phyloP scores from a whole-genome alignment of 2,329 filamentous ascomycete genomes.

The Microdochium bolleyi region DNA sequence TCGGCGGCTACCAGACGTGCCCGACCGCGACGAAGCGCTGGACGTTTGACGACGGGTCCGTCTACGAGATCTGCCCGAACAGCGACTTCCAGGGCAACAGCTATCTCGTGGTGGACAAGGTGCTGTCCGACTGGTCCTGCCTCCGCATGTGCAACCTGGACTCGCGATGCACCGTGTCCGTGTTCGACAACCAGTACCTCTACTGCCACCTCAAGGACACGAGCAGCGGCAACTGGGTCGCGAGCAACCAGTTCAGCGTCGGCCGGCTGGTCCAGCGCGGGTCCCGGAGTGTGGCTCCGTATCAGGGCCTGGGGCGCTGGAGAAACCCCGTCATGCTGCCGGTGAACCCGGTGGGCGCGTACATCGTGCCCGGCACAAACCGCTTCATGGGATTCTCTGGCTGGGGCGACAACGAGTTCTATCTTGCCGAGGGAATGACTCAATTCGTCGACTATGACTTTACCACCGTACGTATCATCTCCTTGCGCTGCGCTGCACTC shows the following conservation, averaged over 20 bases:
- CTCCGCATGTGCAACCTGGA: neutral
- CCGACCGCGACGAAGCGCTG: neutral
- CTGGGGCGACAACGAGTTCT: neutral
- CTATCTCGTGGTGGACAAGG: neutral
- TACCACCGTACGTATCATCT: neutral
- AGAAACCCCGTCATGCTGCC: neutral
- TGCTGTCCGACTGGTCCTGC: neutral
- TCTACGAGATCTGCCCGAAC: neutral
- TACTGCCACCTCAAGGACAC: neutral
- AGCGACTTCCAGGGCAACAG: neutral
- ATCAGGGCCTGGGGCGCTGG: neutral
- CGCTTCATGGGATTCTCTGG: neutral
- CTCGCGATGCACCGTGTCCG: neutral
- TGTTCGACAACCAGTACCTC: neutral
- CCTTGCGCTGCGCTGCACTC: neutral
- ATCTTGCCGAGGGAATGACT: neutral
- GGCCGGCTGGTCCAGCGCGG: neutral
- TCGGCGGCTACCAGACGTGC: neutral
- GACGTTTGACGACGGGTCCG: neutral
- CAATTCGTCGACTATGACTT: neutral
- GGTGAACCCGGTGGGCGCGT: neutral
- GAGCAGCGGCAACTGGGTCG: neutral
- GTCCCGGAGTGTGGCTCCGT: neutral
- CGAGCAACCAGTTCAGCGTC: neutral
- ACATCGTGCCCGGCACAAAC: neutral